Conservation (phyloP, 2,329 filamentous ascomycete species). For the Trichocomaceae sp. region DNA sequence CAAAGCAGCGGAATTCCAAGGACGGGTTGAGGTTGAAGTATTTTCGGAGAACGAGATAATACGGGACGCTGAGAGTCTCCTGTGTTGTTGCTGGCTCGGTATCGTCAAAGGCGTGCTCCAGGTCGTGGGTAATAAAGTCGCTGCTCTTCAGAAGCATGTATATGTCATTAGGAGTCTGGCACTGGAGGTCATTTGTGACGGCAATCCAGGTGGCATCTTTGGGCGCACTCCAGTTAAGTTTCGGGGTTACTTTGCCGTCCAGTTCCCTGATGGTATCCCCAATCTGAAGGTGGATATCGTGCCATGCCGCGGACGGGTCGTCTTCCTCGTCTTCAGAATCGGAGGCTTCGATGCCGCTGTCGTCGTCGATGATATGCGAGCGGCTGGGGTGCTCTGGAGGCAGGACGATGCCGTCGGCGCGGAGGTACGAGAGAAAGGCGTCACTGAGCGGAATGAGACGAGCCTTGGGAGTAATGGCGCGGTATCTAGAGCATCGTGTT, state of each 20-base stretch:
- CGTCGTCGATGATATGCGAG: slow-evolving; percentile 32
- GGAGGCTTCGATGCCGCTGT: slow-evolving; percentile 55
- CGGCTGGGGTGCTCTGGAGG: slow-evolving; percentile 45
- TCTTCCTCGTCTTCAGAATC: slow-evolving; percentile 49
- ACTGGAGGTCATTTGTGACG: slow-evolving; percentile 84
- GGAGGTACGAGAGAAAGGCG: slow-evolving; percentile 77
- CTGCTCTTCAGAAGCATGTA: slow-evolving; percentile 92
- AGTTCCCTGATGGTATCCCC: slow-evolving; percentile 71
- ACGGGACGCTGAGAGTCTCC: slow-evolving; percentile 49
- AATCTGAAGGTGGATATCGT: slow-evolving; percentile 70
- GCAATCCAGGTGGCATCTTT: slow-evolving; percentile 94
- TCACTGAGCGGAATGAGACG: slow-evolving; percentile 70
- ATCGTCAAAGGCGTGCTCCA: slow-evolving; percentile 87
- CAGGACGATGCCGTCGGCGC: slow-evolving; percentile 85
- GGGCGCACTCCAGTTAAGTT: slow-evolving; percentile 94
- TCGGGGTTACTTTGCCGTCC: slow-evolving; percentile 80
- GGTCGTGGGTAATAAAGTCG: slow-evolving; percentile 87
- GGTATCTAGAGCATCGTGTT: slow-evolving; percentile 53
- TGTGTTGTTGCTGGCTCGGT: slow-evolving; percentile 36
- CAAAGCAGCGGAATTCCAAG: slow-evolving; percentile 93
- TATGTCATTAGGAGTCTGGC: slow-evolving; percentile 78
- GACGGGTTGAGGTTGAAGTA: slow-evolving; percentile 84
- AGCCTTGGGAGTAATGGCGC: slow-evolving; percentile 74
- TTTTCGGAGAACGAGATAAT: slow-evolving; percentile 77
- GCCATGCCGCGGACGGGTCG: slow-evolving; percentile 51